These are phyloP conservation scores for Cutaneotrichosporon sp. DNA, from an alignment of 1,284 basidiomycete species.

Conservation along the genomic window DNA sequence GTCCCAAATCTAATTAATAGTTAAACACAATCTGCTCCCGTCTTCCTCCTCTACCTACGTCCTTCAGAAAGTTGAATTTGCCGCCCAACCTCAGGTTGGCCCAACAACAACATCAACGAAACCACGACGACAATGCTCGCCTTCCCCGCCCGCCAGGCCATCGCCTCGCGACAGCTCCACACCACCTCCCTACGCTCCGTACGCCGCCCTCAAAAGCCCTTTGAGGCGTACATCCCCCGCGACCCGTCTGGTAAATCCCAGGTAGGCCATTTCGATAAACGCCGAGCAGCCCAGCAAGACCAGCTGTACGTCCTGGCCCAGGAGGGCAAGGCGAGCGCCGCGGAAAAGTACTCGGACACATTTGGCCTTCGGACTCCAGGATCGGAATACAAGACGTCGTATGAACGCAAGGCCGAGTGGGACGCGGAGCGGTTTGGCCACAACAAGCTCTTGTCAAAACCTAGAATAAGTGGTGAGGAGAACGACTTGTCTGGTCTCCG, in stretches of 20 bases:
- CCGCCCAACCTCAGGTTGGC: neutral
- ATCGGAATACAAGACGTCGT: neutral
- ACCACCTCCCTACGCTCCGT: neutral
- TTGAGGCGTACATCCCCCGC: constrained; percentile 2
- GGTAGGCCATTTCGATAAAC: neutral
- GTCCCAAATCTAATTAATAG: no score
- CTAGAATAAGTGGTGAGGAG: neutral
- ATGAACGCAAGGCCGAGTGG: neutral
- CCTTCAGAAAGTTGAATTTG: neutral
- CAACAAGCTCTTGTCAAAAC: no score
- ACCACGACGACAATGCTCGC: neutral
- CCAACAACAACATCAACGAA: neutral
- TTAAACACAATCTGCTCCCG: no score
- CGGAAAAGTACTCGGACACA: constrained; percentile 5
- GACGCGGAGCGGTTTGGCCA: neutral
- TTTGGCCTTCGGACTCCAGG: neutral
- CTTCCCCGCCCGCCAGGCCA: neutral
- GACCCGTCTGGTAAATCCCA: neutral
- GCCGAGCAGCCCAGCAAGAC: neutral
- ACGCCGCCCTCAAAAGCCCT: constrained; percentile 11
- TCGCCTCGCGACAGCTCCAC: neutral
- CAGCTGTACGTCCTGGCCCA: neutral
- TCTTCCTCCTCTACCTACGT: neutral
- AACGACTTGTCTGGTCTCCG: neutral
- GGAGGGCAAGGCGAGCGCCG: neutral